These are phyloP conservation scores for Dovyalis caffra DNA, from an alignment of 345 rosid genomes.

Conservation along the genomic window DNA sequence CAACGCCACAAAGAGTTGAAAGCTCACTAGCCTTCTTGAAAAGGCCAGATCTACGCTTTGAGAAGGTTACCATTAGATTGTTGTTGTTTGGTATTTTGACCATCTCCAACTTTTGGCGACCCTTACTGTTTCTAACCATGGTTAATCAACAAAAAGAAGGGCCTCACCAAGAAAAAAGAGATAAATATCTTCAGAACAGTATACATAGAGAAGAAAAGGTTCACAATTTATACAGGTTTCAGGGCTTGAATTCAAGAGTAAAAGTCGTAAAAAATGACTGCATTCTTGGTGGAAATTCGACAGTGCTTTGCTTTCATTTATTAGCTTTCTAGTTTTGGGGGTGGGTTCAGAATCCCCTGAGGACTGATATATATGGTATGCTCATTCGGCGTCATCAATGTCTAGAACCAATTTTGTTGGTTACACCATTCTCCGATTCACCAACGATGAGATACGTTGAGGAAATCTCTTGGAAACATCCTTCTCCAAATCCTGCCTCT, in stretches of 20 bases:
- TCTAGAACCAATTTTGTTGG: background rate
- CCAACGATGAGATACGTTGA: background rate
- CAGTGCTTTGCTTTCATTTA: background rate
- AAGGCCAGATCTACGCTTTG: conserved; percentile 24
- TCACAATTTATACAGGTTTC: conserved; percentile 11
- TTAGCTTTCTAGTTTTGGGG: conserved; percentile 15
- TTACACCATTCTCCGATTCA: background rate
- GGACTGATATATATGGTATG: conserved; percentile 10
- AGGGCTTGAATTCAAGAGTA: background rate
- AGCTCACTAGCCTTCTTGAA: conserved; percentile 34
- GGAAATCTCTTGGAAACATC: background rate
- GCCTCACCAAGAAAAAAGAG: background rate
- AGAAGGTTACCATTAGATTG: conserved; percentile 28
- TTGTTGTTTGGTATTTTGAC: conserved; percentile 19
- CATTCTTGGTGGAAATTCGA: conserved; percentile 2
- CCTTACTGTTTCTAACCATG: conserved; percentile 15
- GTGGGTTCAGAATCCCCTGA: conserved; percentile 1
- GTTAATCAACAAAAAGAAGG: background rate
- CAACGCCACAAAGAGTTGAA: conserved; percentile 29
- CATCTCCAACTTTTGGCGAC: conserved; percentile 23
- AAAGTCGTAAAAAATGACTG: conserved; percentile 2
- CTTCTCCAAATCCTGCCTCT: background rate
- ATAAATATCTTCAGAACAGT: background rate
- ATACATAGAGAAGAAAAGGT: background rate
- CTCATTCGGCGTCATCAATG: background rate